Base-by-base conservation (phyloP, 225 moss, liverwort and hornwort species). In the Lunularia cruciata region DNA sequence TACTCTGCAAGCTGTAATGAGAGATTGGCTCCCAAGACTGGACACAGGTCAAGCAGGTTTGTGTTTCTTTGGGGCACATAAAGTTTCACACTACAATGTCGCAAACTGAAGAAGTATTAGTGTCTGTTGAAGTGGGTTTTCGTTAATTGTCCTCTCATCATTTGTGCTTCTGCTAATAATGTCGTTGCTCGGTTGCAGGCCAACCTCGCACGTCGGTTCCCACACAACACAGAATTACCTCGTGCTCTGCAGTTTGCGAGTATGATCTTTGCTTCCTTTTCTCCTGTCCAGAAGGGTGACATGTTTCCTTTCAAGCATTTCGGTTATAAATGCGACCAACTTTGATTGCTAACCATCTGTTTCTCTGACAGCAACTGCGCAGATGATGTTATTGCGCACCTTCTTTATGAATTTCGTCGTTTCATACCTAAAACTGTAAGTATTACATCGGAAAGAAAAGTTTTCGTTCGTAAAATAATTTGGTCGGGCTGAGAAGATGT, bases 1-100 rank as follows among this genome's bases (percentile, higher is more conserved):
- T 19, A 72, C 79, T 19, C 75, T 83, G 59, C 67, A 78, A 39
- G 65, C 74, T 12, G 78, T 83, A 20, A 45, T 83, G 36, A 76
- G 63, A 58, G 83, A 83, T 33, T 83, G 83, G 83, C 75, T 82
- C 20, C 57, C 73, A 75, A 75, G 75, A 69, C 42, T 82, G 30
- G 81, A 81, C 73, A 76, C 81, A 13, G 81, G 81, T 47, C 73
- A 81, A 70, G 81, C 81, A 72, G 80, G 80, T 80, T 68, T 57
- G 5, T 8, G 0, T 2, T 62, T 34, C 22, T 27, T 28, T n/a
- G n/a, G n/a, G n/a, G n/a, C n/a, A n/a, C n/a, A n/a, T n/a, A n/a
- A n/a, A n/a, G n/a, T n/a, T n/a, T n/a, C n/a, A n/a, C n/a, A n/a
- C n/a, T n/a, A n/a, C n/a, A n/a, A n/a, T n/a, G n/a, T n/a, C n/a